Percentiles rank a stretch among this genome's conserved stretches.
phyloP scores from a whole-genome alignment of 2,329 filamentous ascomycete genomes.

The Calcarisporium arbuscula region DNA sequence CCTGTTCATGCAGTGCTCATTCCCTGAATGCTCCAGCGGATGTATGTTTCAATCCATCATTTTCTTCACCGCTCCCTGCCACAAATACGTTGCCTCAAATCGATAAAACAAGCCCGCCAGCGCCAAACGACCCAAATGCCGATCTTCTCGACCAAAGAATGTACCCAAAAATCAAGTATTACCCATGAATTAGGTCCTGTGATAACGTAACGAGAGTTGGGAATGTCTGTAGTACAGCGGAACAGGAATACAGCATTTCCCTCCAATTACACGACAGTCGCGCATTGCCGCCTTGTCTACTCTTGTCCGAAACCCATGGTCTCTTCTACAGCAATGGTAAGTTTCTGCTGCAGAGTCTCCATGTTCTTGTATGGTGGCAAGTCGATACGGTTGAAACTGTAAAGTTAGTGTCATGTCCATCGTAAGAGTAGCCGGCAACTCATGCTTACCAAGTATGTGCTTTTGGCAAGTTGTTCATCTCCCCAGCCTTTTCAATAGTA shows the following conservation, averaged over 20 bases:
- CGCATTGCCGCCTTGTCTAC: slow-evolving; percentile 39
- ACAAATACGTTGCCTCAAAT: too few species aligned
- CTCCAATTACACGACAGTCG: too few species aligned
- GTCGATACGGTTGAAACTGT: slow-evolving; percentile 93
- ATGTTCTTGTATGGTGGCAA: slow-evolving; percentile 87
- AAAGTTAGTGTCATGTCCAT: slow-evolving; percentile 15
- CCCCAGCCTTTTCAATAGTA: slow-evolving; percentile 96
- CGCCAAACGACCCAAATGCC: slow-evolving; percentile 24
- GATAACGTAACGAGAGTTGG: slow-evolving; percentile 11
- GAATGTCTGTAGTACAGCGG: slow-evolving; percentile 9
- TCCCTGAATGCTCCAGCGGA: not conserved
- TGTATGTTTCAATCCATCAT: not conserved
- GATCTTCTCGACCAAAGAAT: slow-evolving; percentile 22
- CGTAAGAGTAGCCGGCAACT: not conserved
- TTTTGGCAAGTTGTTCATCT: slow-evolving; percentile 85
- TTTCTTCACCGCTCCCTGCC: too few species aligned
- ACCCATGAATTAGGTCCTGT: too few species aligned
- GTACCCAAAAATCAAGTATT: slow-evolving; percentile 25
- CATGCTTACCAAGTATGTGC: slow-evolving; percentile 87
- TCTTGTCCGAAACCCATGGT: slow-evolving; percentile 99
- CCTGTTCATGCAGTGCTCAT: too few species aligned
- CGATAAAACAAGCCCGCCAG: slow-evolving; percentile 18
- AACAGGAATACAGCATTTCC: too few species aligned
- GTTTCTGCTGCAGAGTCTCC: slow-evolving; percentile 78
- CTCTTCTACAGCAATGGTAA: slow-evolving; percentile 96